Evolutionary conservation across 768 basidiomycete genomes (phyloP), one percentile per base, ranked within the genome.

Genomic region (Termitomyces sp.): DNA sequence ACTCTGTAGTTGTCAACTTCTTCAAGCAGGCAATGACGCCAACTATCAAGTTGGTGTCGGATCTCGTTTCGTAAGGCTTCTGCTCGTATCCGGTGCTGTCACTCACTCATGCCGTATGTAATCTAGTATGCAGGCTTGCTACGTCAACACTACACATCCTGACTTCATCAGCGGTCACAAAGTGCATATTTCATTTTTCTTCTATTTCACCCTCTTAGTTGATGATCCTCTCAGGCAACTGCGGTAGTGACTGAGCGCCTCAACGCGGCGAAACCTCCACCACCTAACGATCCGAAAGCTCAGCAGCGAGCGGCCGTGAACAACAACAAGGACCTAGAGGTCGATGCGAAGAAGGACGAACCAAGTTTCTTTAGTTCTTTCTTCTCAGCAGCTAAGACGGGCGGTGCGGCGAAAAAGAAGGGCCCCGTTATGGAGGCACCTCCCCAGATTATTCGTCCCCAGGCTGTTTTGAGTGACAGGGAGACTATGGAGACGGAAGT

Each of bases 401-500:
- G 81, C 40, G 63, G 19, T 11, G 19, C 76, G 61, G 81, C 84
- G 75, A 84, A 84, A 78, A 82, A 83, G 67, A 82, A 74, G 7
- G 71, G 62, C n/a, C 66, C 68, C 53, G 64, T 69, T 30, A 79
- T 82, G 79, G 78, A 80, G 38, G 72, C 93, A 70, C 96, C 97
- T 15, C 95, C 96, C 14, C 70, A 85, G 0, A 75, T 88, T 48
- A 96, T 99, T 67, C 85, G 89, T 58, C 96, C 97, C 2, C 92
- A 96, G 63, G 84, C 86, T 11, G 91, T 92, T 12, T 74, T 98
- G 63, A 97, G 81, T 68, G 97, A 99, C 62, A 81, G 97, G 53
- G 97, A 99, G 77, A 87, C 88, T 31, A 91, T 98, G 88, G 97
- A 99, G 73, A 98, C 96, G 0, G 97, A 99, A 67, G 94, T 99